Percentiles rank a stretch among this genome's conserved stretches.
Evolutionary conservation across 257 asterid genomes (phyloP).

Genomic region (Nicotiana knightiana): DNA sequence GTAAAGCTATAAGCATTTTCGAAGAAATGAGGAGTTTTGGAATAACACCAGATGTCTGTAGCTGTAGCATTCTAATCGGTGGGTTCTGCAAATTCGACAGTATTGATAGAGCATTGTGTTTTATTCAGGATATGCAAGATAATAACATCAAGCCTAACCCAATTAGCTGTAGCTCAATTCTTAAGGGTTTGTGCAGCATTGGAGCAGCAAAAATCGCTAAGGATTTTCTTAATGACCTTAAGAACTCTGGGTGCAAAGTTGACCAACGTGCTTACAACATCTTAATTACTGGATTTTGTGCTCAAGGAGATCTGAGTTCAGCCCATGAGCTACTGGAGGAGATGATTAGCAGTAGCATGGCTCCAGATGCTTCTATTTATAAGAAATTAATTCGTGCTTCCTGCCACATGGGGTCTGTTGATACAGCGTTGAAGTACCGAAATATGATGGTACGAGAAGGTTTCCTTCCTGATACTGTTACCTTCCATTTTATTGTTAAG

Average conservation of each 20-base stretch:
- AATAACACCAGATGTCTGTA: slow-evolving; percentile 43
- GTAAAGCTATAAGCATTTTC: slow-evolving; percentile 35
- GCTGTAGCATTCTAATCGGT: slow-evolving; percentile 51
- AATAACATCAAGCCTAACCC: slow-evolving; percentile 34
- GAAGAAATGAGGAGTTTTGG: slow-evolving; percentile 40
- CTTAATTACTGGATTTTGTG: slow-evolving; percentile 49
- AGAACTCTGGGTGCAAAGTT: slow-evolving; percentile 33
- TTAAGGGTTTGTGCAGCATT: slow-evolving; percentile 19
- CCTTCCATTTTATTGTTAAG: slow-evolving; percentile 30
- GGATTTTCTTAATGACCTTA: slow-evolving; percentile 31
- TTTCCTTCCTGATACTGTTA: slow-evolving; percentile 16
- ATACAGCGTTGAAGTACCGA: slow-evolving; percentile 26
- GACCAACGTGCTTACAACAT: slow-evolving; percentile 40
- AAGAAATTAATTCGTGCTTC: slow-evolving; percentile 37
- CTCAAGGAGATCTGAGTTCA: slow-evolving; percentile 39
- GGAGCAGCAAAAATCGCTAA: slow-evolving; percentile 14
- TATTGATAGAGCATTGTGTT: slow-evolving; percentile 27
- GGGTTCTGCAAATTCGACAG: slow-evolving; percentile 40
- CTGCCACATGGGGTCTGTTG: slow-evolving; percentile 31
- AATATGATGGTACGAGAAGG: slow-evolving; percentile 31
- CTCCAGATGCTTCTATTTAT: slow-evolving; percentile 32
- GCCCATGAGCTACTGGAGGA: slow-evolving; percentile 44
- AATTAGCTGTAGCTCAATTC: slow-evolving; percentile 42
- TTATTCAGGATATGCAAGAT: slow-evolving; percentile 46
- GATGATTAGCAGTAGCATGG: slow-evolving; percentile 39